phyloP scores from a whole-genome alignment of 129 eudicot genomes.

The Mikania micrantha region DNA sequence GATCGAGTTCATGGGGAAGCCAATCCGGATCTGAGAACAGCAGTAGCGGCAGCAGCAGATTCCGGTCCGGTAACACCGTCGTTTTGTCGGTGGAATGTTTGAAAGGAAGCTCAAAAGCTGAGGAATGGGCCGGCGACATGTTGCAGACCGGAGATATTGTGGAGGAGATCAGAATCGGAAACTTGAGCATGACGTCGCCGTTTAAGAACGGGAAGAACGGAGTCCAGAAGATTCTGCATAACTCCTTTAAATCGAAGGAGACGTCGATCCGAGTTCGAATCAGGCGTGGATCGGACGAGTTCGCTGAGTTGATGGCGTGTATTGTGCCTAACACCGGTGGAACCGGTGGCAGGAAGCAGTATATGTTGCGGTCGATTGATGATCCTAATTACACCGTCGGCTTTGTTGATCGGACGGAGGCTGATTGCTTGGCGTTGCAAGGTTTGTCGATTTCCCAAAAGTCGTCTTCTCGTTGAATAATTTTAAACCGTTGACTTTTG shows the following conservation, averaged over 20 bases:
- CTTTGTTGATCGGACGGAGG: slow-evolving; percentile 82
- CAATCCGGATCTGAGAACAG: slow-evolving; percentile 29
- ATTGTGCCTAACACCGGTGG: slow-evolving; percentile 60
- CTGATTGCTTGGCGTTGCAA: slow-evolving; percentile 68
- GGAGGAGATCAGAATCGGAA: slow-evolving; percentile 53
- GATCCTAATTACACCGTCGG: slow-evolving; percentile 92
- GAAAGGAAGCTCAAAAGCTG: slow-evolving; percentile 71
- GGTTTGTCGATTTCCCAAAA: slow-evolving; percentile 32
- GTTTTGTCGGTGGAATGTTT: slow-evolving; percentile 70
- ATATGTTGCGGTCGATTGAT: slow-evolving; percentile 65
- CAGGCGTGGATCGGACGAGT: slow-evolving; percentile 51
- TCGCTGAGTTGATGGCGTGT: slow-evolving; percentile 70
- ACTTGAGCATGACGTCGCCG: slow-evolving; percentile 46
- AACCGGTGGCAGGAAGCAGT: slow-evolving; percentile 49
- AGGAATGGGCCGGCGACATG: slow-evolving; percentile 75
- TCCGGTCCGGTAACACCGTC: neutral
- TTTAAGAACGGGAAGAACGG: slow-evolving; percentile 67
- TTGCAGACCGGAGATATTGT: slow-evolving; percentile 87
- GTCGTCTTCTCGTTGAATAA: slow-evolving; percentile 37
- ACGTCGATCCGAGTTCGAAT: slow-evolving; percentile 64
- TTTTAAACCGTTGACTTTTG: neutral
- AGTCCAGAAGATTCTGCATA: slow-evolving; percentile 55
- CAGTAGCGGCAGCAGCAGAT: neutral
- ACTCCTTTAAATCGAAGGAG: slow-evolving; percentile 48
- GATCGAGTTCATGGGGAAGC: slow-evolving; percentile 39